Base-by-base conservation (phyloP, 129 eudicot species). In the Cynara cardunculus region DNA sequence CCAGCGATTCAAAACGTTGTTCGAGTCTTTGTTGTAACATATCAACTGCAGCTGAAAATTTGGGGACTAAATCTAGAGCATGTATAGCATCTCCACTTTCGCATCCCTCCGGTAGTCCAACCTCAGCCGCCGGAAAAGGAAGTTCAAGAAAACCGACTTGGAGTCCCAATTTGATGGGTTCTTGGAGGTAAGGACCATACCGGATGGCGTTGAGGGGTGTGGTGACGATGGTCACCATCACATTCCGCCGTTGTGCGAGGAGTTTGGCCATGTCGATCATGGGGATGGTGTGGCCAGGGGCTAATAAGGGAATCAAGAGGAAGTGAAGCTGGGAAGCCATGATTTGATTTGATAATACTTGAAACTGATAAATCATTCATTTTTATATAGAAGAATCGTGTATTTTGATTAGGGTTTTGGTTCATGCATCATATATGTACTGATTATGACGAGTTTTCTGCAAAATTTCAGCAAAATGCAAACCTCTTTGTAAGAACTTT, bases 271-370 rank as follows among this genome's bases (percentile, higher is more conserved):
- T 82, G 70, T 90, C 91, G 9, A 85, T 78, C 86, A 84, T 82
- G 34, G 94, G 94, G 61, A 86, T 86, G 30, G 76, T 76, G 81
- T 90, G 94, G 72, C 94, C 92, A 5, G 83, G 91, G 25, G 83
- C 72, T 84, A 90, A 70, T 14, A 88, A 76, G 35, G 89, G 90
- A 34, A 90, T 39, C 75, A 88, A 28, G 37, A 90, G 72, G 65
- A 88, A 82, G 79, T 90, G 87, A 72, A 83, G 89, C 31, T 88
- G 25, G 5, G 78, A 67, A 31, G 76, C 76, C 85, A 82, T 82
- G 41, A 44, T 11, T 21, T 71, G 72, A 71, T 73, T 62, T 73
- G 13, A 11, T 65, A 32, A 44, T 75, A 0, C 2, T 12, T 62
- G 80, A 32, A 37, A 35, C 8, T 4, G 25, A 37, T 76, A 7